A percentile compares a stretch with the other conserved stretches of the same genome.
phyloP scores from a whole-genome alignment of 1,139 yeast genomes.

The Sugiyamaella xylanicola region DNA sequence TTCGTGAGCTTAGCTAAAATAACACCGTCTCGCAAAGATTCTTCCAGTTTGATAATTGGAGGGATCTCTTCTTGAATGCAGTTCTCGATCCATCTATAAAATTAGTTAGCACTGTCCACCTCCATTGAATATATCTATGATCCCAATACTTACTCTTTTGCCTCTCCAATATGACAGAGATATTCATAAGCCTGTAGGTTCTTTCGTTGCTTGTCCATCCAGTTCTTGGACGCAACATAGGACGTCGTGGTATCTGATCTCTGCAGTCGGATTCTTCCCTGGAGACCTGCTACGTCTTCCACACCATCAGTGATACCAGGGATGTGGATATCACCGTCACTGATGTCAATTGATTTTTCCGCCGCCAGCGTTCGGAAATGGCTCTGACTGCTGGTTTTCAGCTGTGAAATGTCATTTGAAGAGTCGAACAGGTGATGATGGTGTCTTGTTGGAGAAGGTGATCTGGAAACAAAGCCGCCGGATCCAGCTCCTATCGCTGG shows the following conservation, averaged over 20 bases:
- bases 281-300: slow-evolving; percentile 44
- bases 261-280: slow-evolving; percentile 43
- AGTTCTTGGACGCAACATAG: slow-evolving; percentile 37
- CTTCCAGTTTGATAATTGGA: slow-evolving; percentile 58
- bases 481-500: slow-evolving; percentile 15
- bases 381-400: slow-evolving; percentile 29
- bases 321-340: slow-evolving; percentile 34
- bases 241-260: slow-evolving; percentile 38
- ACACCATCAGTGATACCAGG: slow-evolving; percentile 41
- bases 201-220: slow-evolving; percentile 50
- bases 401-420: slow-evolving; percentile 23
- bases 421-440: slow-evolving; percentile 20
- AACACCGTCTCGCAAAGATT: slow-evolving; percentile 78
- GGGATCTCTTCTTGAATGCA: slow-evolving; percentile 57
- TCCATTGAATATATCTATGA: neutral
- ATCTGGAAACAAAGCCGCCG: slow-evolving; percentile 10
- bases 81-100: slow-evolving; percentile 62
- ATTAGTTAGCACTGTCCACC: slow-evolving; percentile 24
- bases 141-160: slow-evolving; percentile 51
- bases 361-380: slow-evolving; percentile 34
- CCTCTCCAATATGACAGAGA: slow-evolving; percentile 84
- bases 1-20: slow-evolving; percentile 77
- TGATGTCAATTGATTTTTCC: slow-evolving; percentile 21
- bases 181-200: slow-evolving; percentile 70
- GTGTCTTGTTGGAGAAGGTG: slow-evolving; percentile 29